Base-by-base conservation (phyloP, 2,329 filamentous ascomycete genomes). In the Pseudogymnoascus sp. region DNA sequence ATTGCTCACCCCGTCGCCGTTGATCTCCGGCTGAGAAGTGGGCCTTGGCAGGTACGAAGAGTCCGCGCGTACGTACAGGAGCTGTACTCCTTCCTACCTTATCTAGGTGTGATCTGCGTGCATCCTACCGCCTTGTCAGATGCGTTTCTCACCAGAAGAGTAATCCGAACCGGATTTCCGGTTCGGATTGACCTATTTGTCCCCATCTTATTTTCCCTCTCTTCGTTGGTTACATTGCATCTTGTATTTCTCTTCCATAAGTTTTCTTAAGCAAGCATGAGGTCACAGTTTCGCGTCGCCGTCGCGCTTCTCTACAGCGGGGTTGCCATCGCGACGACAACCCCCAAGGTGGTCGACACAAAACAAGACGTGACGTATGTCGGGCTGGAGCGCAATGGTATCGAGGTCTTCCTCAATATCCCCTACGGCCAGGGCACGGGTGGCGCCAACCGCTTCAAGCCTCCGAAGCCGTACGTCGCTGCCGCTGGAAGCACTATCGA, bases 381-480 rank as follows among this genome's bases (percentile, higher is more conserved):
- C n/a, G 79, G 80, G 8, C 66, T 79, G 19, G 62, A 71, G 8
- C 74, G 76, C 64, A 79, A 78, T 63, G 76, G 73, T 22, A 72
- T 81, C 38, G 79, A 82, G 61, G 71, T 75, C 7, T 82, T 80
- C 64, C 72, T 79, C 3, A 75, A 74, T n/a, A 78, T 81, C 22
- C 76, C 73, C 0, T 82, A 78, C 58, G 79, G 76, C 4, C 67
- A 78, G 60, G 78, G 80, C 64, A 81, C 79, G 0, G 66, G 76
- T 63, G 78, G 77, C 8, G 65, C 67, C 25, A 75, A 78, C 58
- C 73, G 79, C 58, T 82, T 81, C 69, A 78, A 76, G 62, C 77
- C 79, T 5, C 79, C 79, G 2, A 66, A 69, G 38, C 70, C 73
- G 1, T 73, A 73, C 61, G 64, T 69, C 0, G 73, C 74, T 1